phyloP scores from a whole-genome alignment of 805 yeast genomes.

The Wickerhamomyces chaumierensis region DNA sequence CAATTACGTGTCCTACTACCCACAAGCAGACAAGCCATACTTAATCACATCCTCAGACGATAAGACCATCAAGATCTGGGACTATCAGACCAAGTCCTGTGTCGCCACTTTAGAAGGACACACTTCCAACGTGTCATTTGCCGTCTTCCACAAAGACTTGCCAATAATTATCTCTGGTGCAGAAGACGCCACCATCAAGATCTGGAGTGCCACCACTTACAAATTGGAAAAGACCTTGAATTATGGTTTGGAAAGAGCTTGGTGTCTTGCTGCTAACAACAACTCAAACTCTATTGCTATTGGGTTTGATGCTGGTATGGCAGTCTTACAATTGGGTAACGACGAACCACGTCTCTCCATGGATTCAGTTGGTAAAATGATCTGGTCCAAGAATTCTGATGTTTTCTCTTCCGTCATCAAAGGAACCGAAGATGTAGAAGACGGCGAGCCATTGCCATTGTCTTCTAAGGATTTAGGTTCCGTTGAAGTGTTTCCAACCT shows the following conservation, averaged over 20 bases:
- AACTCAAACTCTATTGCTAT: constrained; percentile 70
- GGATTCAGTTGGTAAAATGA: constrained; percentile 86
- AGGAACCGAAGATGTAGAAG: constrained; percentile 54
- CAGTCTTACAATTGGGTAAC: constrained; percentile 81
- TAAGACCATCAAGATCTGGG: constrained; percentile 83
- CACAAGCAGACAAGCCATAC: constrained; percentile 95
- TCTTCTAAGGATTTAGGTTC: constrained; percentile 88
- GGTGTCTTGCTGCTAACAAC: constrained; percentile 81
- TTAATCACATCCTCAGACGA: constrained; percentile 88
- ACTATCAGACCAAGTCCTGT: constrained; percentile 91
- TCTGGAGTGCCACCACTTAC: constrained; percentile 94
- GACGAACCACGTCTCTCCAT: constrained; percentile 90
- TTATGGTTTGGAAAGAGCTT: constrained; percentile 88
- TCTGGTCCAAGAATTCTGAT: constrained; percentile 81
- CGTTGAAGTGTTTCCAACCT: constrained; percentile 85
- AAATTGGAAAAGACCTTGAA: constrained; percentile 86
- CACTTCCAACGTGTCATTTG: constrained; percentile 88
- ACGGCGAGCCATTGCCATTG: constrained; percentile 70
- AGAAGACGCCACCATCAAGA: constrained; percentile 87
- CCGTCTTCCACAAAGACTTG: constrained; percentile 94
- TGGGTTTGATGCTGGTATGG: constrained; percentile 92
- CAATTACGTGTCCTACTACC: constrained; percentile 93
- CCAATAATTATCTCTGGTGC: constrained; percentile 93
- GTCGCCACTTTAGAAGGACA: constrained; percentile 95
- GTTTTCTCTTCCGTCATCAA: constrained; percentile 76